Percentiles rank a stretch among this genome's conserved stretches.
These are phyloP conservation scores for Rugiboletus extremiorientalis DNA, from an alignment of 1,284 basidiomycete genomes.

Conservation along the genomic window DNA sequence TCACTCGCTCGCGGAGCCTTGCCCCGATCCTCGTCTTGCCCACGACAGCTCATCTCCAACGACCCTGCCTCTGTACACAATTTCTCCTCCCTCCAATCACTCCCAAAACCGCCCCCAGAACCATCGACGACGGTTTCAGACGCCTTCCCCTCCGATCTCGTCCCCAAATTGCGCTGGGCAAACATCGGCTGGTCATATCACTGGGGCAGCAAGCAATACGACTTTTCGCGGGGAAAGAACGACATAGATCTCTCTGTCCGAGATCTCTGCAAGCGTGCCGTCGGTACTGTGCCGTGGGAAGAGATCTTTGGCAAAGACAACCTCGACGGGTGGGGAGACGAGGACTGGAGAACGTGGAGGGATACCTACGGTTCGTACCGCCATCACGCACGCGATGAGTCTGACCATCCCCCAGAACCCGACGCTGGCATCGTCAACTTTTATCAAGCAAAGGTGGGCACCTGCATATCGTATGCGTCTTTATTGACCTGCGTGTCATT, in stretches of 20 bases:
- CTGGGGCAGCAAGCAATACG: constrained; percentile 91
- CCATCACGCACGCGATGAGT: background rate
- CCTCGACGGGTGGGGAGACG: constrained; percentile 50
- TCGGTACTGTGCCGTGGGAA: constrained; percentile 66
- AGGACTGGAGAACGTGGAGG: constrained; percentile 69
- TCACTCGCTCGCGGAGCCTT: constrained; percentile 30
- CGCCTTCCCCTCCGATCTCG: constrained; percentile 46
- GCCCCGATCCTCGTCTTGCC: constrained; percentile 37
- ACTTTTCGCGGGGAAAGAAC: constrained; percentile 70
- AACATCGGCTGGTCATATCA: constrained; percentile 93
- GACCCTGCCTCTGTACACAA: constrained; percentile 56
- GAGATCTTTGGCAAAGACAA: constrained; percentile 50
- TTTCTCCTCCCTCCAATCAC: constrained; percentile 44
- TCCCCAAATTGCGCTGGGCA: constrained; percentile 84
- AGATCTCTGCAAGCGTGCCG: constrained; percentile 61
- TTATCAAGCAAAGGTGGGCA: constrained; percentile 67
- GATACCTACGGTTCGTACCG: constrained; percentile 64
- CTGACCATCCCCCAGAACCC: constrained; percentile 53
- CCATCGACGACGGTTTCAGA: constrained; percentile 58
- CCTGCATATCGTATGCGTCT: background rate
- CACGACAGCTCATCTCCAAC: constrained; percentile 67
- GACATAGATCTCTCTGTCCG: constrained; percentile 57
- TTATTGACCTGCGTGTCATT: background rate
- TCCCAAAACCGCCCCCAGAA: constrained; percentile 55
- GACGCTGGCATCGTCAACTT: constrained; percentile 95